Percentiles rank a stretch among this genome's conserved stretches.
Conservation (phyloP, 768 basidiomycete species). For the Lentinula edodes region DNA sequence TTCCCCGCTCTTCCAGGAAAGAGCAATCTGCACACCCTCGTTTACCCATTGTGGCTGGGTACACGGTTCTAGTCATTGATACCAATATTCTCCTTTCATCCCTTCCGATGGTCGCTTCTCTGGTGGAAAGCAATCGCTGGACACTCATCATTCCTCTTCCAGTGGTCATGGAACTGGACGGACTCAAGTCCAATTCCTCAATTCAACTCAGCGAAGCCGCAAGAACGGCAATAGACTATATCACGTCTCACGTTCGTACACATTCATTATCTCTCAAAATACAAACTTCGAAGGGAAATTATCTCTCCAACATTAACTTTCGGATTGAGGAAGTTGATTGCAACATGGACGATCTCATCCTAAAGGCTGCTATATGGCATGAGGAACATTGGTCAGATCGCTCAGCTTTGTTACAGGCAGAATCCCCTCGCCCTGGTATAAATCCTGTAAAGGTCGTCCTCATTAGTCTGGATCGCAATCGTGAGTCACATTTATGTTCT, state of each 20-base stretch:
- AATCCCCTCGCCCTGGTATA: slow-evolving; percentile 28
- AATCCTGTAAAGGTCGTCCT: slow-evolving; percentile 78
- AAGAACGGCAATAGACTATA: slow-evolving; percentile 63
- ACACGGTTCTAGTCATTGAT: slow-evolving; percentile 87
- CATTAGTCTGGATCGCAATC: slow-evolving; percentile 87
- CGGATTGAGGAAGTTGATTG: slow-evolving; percentile 81
- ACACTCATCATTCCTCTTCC: slow-evolving; percentile 89
- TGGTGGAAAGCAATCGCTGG: slow-evolving; percentile 81
- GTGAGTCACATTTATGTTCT: slow-evolving; percentile 39
- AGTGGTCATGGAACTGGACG: slow-evolving; percentile 95
- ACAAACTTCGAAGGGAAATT: slow-evolving; percentile 93
- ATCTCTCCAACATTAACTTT: slow-evolving; percentile 75
- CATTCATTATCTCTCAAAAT: slow-evolving; percentile 82
- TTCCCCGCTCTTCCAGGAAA: slow-evolving; percentile 18
- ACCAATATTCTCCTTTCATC: slow-evolving; percentile 93
- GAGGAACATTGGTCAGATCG: slow-evolving; percentile 89
- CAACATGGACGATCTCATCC: slow-evolving; percentile 93
- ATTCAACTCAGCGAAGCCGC: slow-evolving; percentile 73
- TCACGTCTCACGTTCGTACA: slow-evolving; percentile 69
- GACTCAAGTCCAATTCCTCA: slow-evolving; percentile 59
- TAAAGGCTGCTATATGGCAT: slow-evolving; percentile 91
- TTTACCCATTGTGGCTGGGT: slow-evolving; percentile 70
- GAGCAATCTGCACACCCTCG: slow-evolving; percentile 28
- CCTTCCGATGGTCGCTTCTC: slow-evolving; percentile 59
- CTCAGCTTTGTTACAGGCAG: slow-evolving; percentile 56